Percentiles rank a stretch among this genome's conserved stretches.
Conservation (phyloP, 345 rosid genomes). For the Turnera subulata region DNA sequence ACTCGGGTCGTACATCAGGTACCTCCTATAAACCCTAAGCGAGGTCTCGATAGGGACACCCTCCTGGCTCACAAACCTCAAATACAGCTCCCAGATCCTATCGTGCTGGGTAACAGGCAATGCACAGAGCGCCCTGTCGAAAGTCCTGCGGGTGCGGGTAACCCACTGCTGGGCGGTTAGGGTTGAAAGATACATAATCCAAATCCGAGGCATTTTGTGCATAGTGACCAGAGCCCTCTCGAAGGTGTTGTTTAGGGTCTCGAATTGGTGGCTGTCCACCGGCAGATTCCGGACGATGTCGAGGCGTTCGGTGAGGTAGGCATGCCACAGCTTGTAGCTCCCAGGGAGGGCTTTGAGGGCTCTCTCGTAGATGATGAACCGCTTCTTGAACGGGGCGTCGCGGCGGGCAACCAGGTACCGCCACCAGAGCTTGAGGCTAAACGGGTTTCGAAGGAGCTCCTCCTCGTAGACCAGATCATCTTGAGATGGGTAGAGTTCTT, state of each 20-base stretch:
- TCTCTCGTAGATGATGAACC: conserved; percentile 75
- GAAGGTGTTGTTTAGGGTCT: conserved; percentile 78
- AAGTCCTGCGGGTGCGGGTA: conserved; percentile 52
- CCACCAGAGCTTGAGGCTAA: conserved; percentile 93
- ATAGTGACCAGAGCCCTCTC: conserved; percentile 83
- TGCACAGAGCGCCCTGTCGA: conserved; percentile 85
- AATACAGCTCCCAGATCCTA: conserved; percentile 85
- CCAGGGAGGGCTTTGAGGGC: conserved; percentile 87
- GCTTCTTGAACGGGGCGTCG: conserved; percentile 63
- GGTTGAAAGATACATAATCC: conserved; percentile 76
- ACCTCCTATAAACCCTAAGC: conserved; percentile 83
- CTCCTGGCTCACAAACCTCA: conserved; percentile 77
- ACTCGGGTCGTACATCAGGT: conserved; percentile 87
- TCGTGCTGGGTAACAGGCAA: conserved; percentile 91
- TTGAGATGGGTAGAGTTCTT: conserved; percentile 76
- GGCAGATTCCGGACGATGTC: conserved; percentile 68
- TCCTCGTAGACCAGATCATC: conserved; percentile 86
- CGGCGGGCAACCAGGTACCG: conserved; percentile 71
- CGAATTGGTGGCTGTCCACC: conserved; percentile 57
- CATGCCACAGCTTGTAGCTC: conserved; percentile 85
- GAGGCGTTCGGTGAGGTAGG: conserved; percentile 78
- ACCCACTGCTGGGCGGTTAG: conserved; percentile 61
- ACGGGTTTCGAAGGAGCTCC: conserved; percentile 80
- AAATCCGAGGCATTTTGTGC: conserved; percentile 94
- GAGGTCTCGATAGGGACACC: conserved; percentile 94